phyloP scores from a whole-genome alignment of 2,329 filamentous ascomycete species.

The Chalara sp. region DNA sequence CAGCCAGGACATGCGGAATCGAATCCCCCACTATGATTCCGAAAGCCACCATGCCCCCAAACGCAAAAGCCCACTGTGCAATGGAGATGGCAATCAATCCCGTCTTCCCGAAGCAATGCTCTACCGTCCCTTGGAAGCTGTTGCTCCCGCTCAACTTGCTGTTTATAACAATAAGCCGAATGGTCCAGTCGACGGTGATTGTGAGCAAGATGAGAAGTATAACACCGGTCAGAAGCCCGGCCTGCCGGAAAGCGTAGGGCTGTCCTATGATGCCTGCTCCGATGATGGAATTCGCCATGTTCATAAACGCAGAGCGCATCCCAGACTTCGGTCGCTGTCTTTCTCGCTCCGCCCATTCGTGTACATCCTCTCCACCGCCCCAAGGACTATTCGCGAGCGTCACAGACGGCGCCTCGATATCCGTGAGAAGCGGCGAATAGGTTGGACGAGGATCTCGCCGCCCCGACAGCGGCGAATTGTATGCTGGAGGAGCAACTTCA shows the following conservation, averaged over 20 bases:
- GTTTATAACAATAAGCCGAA: constrained; percentile 93
- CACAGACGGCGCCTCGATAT: constrained; percentile 75
- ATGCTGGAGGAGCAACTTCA: constrained; percentile 37
- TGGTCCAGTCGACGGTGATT: constrained; percentile 91
- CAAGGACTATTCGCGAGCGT: constrained; percentile 46
- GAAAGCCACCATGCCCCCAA: constrained; percentile 97
- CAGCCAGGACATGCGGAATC: constrained; percentile 81
- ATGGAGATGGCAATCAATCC: constrained; percentile 83
- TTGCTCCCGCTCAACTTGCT: constrained; percentile 91
- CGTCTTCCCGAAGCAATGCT: constrained; percentile 85
- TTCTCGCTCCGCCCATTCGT: constrained; percentile 46
- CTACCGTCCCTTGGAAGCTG: constrained; percentile 92
- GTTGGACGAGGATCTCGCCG: constrained; percentile 21
- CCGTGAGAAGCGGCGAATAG: constrained; percentile 64
- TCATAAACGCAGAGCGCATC: constrained; percentile 89
- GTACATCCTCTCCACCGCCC: constrained; percentile 34
- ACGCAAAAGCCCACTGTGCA: constrained; percentile 97
- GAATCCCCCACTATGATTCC: constrained; percentile 96
- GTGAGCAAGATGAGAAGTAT: constrained; percentile 74
- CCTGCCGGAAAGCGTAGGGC: constrained; percentile 92
- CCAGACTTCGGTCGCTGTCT: constrained; percentile 71
- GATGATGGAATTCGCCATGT: constrained; percentile 99
- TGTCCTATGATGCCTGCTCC: constrained; percentile 72
- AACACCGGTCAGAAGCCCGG: constrained; percentile 75
- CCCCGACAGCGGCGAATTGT: constrained; percentile 19